Evolutionary conservation across 495 filamentous ascomycete genomes (phyloP).

Genomic region (Aspergillus taichungensis): DNA sequence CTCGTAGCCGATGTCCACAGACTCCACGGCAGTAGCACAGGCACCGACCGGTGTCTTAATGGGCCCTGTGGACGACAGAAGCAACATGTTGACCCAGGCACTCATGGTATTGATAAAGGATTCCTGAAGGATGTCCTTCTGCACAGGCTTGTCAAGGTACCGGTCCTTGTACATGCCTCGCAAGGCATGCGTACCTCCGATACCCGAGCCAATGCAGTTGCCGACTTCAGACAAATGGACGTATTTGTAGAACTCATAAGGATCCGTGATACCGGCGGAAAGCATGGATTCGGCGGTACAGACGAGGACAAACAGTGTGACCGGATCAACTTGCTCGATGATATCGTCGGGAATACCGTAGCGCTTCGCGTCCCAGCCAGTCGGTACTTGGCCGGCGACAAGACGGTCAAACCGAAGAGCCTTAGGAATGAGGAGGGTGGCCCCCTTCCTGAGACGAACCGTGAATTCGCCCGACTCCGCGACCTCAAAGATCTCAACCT

Average conservation of each 20-base stretch:
- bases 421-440: slow-evolving; percentile 89
- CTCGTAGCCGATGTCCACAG: slow-evolving; percentile 94
- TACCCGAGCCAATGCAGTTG: slow-evolving; percentile 96
- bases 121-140: slow-evolving; percentile 98
- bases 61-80: slow-evolving; percentile 91
- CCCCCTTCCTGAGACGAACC: slow-evolving; percentile 89
- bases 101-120: slow-evolving; percentile 99
- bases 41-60: slow-evolving; percentile 98
- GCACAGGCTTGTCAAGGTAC: slow-evolving; percentile 91
- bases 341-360: slow-evolving; percentile 98
- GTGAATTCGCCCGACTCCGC: slow-evolving; percentile 91
- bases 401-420: slow-evolving; percentile 93
- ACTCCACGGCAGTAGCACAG: slow-evolving; percentile 95
- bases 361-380: slow-evolving; percentile 89
- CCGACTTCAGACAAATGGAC: slow-evolving; percentile 97
- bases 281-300: slow-evolving; percentile 86
- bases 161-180: slow-evolving; percentile 98
- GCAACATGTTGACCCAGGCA: slow-evolving; percentile 98
- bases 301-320: slow-evolving; percentile 89
- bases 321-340: slow-evolving; percentile 92
- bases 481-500: slow-evolving; percentile 94
- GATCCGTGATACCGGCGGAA: slow-evolving; percentile 94
- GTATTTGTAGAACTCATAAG: slow-evolving; percentile 99
- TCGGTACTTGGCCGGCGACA: slow-evolving; percentile 92
- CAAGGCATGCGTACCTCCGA: slow-evolving; percentile 86